These are phyloP conservation scores for Cladosporium sp. DNA, from an alignment of 2,329 filamentous ascomycete genomes.

Conservation along the genomic window DNA sequence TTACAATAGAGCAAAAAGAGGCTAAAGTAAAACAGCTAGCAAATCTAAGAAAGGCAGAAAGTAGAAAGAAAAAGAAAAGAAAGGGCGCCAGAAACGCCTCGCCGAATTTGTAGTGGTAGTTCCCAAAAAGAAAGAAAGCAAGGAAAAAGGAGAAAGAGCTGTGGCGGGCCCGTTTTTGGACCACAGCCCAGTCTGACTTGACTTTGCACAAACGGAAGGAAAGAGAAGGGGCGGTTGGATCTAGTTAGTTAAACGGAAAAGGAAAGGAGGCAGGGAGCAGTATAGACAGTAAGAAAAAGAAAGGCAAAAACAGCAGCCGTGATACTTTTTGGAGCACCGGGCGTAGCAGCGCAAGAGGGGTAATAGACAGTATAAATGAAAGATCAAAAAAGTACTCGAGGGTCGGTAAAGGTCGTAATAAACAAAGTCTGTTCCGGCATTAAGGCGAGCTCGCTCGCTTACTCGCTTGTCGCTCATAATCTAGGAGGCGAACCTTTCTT, in stretches of 20 bases:
- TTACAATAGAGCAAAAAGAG: too few relatives aligned
- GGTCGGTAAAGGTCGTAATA: conserved; percentile 7
- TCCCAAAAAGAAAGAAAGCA: background rate
- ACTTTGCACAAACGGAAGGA: background rate
- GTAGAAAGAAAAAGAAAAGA: background rate
- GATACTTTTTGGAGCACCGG: too few relatives aligned
- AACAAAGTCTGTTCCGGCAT: conserved; percentile 8
- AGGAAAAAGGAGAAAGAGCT: background rate
- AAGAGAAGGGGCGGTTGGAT: too few relatives aligned
- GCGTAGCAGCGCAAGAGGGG: background rate
- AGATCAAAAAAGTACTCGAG: too few relatives aligned
- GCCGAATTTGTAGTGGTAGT: background rate
- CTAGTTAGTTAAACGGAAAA: background rate
- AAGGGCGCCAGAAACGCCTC: conserved; percentile 9
- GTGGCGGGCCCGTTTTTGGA: too few relatives aligned
- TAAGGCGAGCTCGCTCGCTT: background rate
- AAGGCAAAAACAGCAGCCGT: background rate
- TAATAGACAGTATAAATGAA: too few relatives aligned
- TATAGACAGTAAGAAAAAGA: conserved; percentile 5
- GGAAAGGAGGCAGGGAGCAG: background rate
- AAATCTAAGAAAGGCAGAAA: too few relatives aligned
- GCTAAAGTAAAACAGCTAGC: too few relatives aligned
- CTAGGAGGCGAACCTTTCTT: conserved; percentile 17
- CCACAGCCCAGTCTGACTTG: too few relatives aligned
- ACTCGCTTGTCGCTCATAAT: background rate